phyloP scores from a whole-genome alignment of 2,329 filamentous ascomycete genomes.

The Diaporthe humulicola region DNA sequence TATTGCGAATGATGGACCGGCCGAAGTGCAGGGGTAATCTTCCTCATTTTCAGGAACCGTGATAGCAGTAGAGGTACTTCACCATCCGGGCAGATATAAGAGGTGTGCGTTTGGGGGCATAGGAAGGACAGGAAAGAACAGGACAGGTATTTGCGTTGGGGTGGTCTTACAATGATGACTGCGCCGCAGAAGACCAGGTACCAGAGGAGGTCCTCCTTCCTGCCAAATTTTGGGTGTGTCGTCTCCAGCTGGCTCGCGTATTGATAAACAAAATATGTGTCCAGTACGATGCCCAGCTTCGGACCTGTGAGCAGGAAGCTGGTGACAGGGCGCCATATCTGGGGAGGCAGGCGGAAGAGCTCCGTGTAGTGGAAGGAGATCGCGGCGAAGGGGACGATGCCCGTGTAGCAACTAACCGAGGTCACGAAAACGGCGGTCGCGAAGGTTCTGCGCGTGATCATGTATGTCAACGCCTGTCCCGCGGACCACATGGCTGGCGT shows the following conservation, averaged over 20 bases:
- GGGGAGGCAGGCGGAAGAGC: constrained; percentile 68
- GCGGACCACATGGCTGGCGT: neutral
- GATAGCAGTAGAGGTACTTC: constrained; percentile 74
- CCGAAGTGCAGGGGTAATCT: constrained; percentile 79
- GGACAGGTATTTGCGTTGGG: neutral
- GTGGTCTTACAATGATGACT: constrained; percentile 81
- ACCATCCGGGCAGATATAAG: constrained; percentile 86
- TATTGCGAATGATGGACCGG: constrained; percentile 77
- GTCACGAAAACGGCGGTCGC: constrained; percentile 73
- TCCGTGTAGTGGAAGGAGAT: constrained; percentile 67
- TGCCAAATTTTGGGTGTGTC: constrained; percentile 77
- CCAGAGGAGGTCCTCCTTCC: constrained; percentile 83
- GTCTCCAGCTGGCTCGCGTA: constrained; percentile 83
- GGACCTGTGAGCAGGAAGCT: constrained; percentile 58
- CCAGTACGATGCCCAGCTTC: constrained; percentile 70
- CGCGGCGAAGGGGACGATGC: constrained; percentile 63
- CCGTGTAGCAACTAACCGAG: constrained; percentile 72
- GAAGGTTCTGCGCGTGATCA: constrained; percentile 68
- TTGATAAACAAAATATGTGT: constrained; percentile 84
- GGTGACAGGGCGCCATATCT: constrained; percentile 59
- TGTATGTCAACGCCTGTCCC: constrained; percentile 27
- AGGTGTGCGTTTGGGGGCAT: constrained; percentile 54
- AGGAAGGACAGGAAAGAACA: constrained; percentile 60
- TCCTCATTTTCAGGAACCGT: constrained; percentile 88
- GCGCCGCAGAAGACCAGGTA: constrained; percentile 81